Evolutionary conservation across 2,329 filamentous ascomycete genomes (phyloP).

Genomic region (Aspergillus vadensis): DNA sequence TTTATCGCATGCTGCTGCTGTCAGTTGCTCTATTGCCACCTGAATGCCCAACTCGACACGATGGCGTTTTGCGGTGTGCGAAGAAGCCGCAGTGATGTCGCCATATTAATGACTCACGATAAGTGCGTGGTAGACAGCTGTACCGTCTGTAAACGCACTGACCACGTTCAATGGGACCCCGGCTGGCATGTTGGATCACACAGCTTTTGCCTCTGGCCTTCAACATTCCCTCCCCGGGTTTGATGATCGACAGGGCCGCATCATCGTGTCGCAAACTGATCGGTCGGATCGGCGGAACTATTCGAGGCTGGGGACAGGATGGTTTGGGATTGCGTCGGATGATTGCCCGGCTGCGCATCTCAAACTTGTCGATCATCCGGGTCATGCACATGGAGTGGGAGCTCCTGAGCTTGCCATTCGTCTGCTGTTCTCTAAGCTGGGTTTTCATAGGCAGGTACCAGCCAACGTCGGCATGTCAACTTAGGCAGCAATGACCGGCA

Average conservation of each 20-base stretch:
- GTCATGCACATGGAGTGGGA: background rate
- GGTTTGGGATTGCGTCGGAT: background rate
- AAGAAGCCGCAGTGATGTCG: too few species aligned
- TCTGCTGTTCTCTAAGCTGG: background rate
- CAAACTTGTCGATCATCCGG: background rate
- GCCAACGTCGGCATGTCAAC: background rate
- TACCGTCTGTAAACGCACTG: background rate
- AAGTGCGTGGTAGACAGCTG: background rate
- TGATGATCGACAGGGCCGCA: background rate
- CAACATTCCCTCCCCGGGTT: background rate
- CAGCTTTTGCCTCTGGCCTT: too few species aligned
- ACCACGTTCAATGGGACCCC: background rate
- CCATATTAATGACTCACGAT: background rate
- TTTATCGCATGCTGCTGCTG: background rate
- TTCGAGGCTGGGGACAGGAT: background rate
- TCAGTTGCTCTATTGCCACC: background rate
- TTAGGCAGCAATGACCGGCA: background rate
- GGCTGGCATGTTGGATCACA: too few species aligned
- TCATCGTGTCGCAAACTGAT: background rate
- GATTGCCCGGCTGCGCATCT: background rate
- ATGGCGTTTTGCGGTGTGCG: background rate
- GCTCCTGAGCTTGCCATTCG: background rate
- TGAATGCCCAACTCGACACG: background rate
- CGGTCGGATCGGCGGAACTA: background rate
- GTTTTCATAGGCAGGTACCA: background rate